Evolutionary conservation across 106 monocot species (phyloP).

Genomic region (Allium fistulosum): DNA sequence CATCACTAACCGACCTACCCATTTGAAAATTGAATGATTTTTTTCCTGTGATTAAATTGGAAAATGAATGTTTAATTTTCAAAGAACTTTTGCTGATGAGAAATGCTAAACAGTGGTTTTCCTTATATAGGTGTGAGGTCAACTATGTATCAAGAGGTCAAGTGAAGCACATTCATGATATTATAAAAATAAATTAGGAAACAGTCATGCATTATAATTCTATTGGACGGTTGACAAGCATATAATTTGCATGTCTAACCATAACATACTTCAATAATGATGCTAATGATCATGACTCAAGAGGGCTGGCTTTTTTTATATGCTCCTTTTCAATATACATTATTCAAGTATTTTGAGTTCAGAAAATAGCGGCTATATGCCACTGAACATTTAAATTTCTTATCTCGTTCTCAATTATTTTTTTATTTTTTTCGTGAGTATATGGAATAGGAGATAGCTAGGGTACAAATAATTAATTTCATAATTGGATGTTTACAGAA

Average conservation of each 20-base stretch:
- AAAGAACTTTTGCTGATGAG: neutral
- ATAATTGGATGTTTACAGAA: neutral
- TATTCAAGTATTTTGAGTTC: too few relatives aligned
- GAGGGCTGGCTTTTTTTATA: neutral
- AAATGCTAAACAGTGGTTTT: neutral
- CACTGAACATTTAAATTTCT: too few relatives aligned
- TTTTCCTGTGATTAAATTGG: neutral
- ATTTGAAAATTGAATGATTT: neutral
- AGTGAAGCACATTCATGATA: slow-evolving; percentile 7
- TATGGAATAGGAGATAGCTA: neutral
- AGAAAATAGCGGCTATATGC: too few relatives aligned
- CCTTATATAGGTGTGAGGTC: neutral
- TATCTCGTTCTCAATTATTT: too few relatives aligned
- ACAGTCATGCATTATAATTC: neutral
- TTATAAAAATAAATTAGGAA: neutral
- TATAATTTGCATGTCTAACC: neutral
- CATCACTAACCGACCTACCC: slow-evolving; percentile 17
- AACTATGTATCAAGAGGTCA: slow-evolving; percentile 6
- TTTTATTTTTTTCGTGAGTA: too few relatives aligned
- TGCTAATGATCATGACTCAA: neutral
- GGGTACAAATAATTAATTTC: neutral
- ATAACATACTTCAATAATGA: neutral
- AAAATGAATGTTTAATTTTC: neutral
- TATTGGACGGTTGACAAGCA: neutral
- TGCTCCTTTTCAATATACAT: too few relatives aligned